Conservation (phyloP, 1,284 basidiomycete species). For the Takashimella tepidaria region DNA sequence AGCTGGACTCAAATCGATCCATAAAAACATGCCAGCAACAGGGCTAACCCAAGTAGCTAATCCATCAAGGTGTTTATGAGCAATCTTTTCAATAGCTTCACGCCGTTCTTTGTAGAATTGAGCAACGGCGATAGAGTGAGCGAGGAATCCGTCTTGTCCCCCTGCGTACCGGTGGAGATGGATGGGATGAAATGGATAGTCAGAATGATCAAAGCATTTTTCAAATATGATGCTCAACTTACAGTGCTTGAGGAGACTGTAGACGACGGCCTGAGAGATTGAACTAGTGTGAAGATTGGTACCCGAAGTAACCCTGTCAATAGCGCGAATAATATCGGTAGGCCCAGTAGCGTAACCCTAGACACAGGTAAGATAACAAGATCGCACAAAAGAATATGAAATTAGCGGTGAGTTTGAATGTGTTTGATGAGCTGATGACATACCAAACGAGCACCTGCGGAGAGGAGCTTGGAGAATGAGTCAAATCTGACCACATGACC, state of each 20-base stretch:
- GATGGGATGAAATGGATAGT: not conserved
- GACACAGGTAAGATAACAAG: no score
- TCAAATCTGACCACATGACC: conserved; percentile 83
- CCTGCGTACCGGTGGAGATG: no score
- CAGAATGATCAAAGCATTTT: not conserved
- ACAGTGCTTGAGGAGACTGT: conserved; percentile 66
- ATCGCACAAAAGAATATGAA: no score
- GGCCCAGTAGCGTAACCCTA: conserved; percentile 77
- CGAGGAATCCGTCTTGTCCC: conserved; percentile 70
- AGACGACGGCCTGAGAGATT: conserved; percentile 70
- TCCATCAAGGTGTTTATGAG: conserved; percentile 66
- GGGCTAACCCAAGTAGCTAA: conserved; percentile 79
- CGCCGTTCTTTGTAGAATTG: conserved; percentile 74
- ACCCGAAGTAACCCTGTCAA: conserved; percentile 57
- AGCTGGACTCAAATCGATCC: conserved; percentile 54
- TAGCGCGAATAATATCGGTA: conserved; percentile 62
- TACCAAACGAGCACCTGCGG: conserved; percentile 56
- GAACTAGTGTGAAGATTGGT: conserved; percentile 75
- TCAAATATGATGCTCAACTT: conserved; percentile 3
- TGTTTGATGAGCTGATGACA: no score
- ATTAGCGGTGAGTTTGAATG: conserved; percentile 39
- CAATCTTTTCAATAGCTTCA: conserved; percentile 69
- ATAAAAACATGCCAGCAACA: conserved; percentile 87
- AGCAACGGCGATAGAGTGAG: conserved; percentile 67
- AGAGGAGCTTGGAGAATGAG: conserved; percentile 81